Base-by-base conservation (phyloP, 2,329 filamentous ascomycete species). In the Lachnellula hyalina region DNA sequence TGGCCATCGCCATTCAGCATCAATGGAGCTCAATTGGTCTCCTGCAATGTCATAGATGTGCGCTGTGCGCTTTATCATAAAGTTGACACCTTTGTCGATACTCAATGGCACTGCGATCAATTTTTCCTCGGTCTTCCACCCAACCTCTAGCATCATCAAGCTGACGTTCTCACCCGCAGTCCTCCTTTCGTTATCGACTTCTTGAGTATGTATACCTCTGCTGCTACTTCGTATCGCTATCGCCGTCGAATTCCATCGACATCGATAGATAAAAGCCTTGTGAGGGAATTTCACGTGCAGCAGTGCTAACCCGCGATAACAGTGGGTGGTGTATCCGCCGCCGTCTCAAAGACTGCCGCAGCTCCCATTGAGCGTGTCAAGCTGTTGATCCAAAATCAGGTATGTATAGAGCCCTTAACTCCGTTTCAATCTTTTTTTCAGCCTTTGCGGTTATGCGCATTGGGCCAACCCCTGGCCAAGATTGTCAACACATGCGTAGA, bases 361-460 rank as follows among this genome's bases (percentile, higher is more conserved):
- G 94, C 94, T 81, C 94, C 94, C 80, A 99, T 99, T 72, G 94
- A 99, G 92, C 94, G 94, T 91, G 88, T 99, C 82, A 99, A 99
- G 92, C 94, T 99, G 75, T 90, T 99, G 74, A 95, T 99, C 83
- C 94, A 99, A 86, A 99, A 99, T 84, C 94, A 99, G 89, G 92
- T 96, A 85, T 68, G 90, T 82, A 51, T 38, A 50, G 2, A 42
- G 23, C 52, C 52, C 47, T 51, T 47, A 44, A 36, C 8, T 8
- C 25, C 34, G n/a, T 45, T 32, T 40, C 14, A 46, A 47, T 36
- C 14, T 53, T 36, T 52, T 36, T 35, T 14, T 15, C 2, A 9
- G 28, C 12, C 51, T 44, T 34, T 57, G 47, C 54, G 51, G 50
- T 34, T 59, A 49, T 54, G 54, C 55, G 52, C 38, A 59, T 64